phyloP scores from a whole-genome alignment of 371 early-diverging fungal genomes.

The Lichtheimia ramosa region DNA sequence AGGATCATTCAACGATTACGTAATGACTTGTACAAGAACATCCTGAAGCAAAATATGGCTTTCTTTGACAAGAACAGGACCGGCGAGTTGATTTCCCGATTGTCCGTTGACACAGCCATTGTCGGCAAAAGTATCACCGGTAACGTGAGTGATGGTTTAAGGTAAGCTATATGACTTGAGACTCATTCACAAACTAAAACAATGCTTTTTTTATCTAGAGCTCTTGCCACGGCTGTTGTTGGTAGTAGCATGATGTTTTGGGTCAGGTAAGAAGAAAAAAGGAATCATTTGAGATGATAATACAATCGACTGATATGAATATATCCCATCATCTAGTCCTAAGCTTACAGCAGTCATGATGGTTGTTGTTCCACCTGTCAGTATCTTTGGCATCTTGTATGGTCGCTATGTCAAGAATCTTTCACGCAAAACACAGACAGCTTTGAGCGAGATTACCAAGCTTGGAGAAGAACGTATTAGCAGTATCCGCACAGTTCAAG shows the following conservation, averaged over 20 bases:
- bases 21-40: slow-evolving; percentile 49
- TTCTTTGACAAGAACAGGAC: slow-evolving; percentile 78
- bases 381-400: slow-evolving; percentile 69
- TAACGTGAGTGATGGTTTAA: slow-evolving; percentile 79
- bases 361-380: slow-evolving; percentile 76
- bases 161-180: slow-evolving; percentile 28
- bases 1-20: slow-evolving; percentile 69
- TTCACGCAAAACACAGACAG: slow-evolving; percentile 69
- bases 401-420: slow-evolving; percentile 72
- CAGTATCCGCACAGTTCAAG: slow-evolving; percentile 76
- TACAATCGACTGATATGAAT: too few relatives aligned
- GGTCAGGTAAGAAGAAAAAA: slow-evolving; percentile 46
- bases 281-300: too few relatives aligned
- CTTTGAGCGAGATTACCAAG: slow-evolving; percentile 71
- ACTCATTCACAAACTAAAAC: neutral
- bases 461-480: slow-evolving; percentile 76
- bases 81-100: slow-evolving; percentile 79
- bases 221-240: slow-evolving; percentile 55
- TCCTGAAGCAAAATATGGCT: slow-evolving; percentile 67
- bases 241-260: slow-evolving; percentile 75
- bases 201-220: slow-evolving; percentile 20
- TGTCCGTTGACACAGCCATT: slow-evolving; percentile 73
- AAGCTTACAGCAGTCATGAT: slow-evolving; percentile 78
- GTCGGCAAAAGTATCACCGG: slow-evolving; percentile 79
- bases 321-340: too few relatives aligned